Evolutionary conservation across 2,329 filamentous ascomycete species (phyloP).

Genomic region (Curvularia sp.): DNA sequence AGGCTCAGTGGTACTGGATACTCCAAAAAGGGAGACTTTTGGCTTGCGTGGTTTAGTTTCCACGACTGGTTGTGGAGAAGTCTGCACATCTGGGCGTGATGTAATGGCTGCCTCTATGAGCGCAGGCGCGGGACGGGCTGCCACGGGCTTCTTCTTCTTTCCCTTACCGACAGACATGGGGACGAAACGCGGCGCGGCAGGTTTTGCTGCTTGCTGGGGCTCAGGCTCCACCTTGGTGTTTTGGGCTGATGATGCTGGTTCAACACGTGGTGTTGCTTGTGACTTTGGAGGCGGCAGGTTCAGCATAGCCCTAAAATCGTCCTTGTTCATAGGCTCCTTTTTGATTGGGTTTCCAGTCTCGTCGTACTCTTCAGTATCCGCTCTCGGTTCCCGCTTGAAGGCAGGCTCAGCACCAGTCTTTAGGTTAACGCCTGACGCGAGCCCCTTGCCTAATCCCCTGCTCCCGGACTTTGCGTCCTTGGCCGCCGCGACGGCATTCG

Average conservation of each 20-base stretch:
- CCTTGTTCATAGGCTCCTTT: conserved; percentile 40
- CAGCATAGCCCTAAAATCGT: conserved; percentile 43
- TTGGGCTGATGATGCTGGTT: conserved; percentile 2
- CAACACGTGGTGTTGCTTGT: conserved; percentile 41
- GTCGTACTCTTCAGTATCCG: conserved; percentile 43
- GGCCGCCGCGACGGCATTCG: conserved; percentile 28
- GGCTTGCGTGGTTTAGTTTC: conserved; percentile 56
- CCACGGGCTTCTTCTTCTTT: conserved; percentile 54
- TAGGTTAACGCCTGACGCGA: conserved; percentile 69
- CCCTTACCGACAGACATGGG: conserved; percentile 84
- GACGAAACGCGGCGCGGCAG: conserved; percentile 83
- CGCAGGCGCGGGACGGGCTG: conserved; percentile 17
- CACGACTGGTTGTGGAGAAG: conserved; percentile 18
- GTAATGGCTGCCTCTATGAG: conserved; percentile 5
- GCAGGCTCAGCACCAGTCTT: conserved; percentile 85
- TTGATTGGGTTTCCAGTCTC: conserved; percentile 45
- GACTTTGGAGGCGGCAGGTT: conserved; percentile 45
- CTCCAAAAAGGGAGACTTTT: conserved; percentile 74
- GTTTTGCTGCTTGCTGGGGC: conserved; percentile 64
- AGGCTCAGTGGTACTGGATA: conserved; percentile 55
- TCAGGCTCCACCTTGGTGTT: conserved; percentile 54
- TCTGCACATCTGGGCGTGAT: conserved; percentile 3
- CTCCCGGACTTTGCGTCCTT: conserved; percentile 38
- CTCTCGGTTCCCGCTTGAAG: conserved; percentile 70
- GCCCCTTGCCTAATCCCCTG: conserved; percentile 48